phyloP scores from a whole-genome alignment of 108 stramenopile genomes.

The Stephanodiscus minutulus region DNA sequence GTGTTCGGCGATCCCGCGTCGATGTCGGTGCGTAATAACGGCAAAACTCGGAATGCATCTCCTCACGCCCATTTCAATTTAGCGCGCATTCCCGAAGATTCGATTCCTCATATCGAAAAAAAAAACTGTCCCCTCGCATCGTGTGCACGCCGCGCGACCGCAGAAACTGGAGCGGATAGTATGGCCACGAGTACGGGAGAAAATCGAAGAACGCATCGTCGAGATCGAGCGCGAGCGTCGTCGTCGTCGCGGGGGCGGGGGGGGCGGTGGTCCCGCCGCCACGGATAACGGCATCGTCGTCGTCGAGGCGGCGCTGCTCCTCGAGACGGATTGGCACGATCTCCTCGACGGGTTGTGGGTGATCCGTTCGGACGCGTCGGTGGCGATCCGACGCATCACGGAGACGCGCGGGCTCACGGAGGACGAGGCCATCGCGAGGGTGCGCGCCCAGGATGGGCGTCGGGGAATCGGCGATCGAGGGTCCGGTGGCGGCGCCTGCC shows the following conservation, averaged over 20 bases:
- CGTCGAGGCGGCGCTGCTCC: conserved; percentile 79
- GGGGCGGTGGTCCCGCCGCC: too few relatives aligned
- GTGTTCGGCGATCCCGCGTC: conserved; percentile 67
- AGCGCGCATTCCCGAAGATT: too few relatives aligned
- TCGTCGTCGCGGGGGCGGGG: too few relatives aligned
- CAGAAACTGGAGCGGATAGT: conserved; percentile 74
- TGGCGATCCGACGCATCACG: conserved; percentile 61
- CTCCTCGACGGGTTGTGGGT: conserved; percentile 83
- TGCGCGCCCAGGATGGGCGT: conserved; percentile 64
- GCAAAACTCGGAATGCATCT: too few relatives aligned
- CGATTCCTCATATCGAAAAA: too few relatives aligned
- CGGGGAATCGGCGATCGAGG: conserved; percentile 58
- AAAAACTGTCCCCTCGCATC: not conserved
- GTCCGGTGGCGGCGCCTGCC: not conserved
- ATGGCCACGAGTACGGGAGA: conserved; percentile 76
- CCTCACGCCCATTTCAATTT: too few relatives aligned
- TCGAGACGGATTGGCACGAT: conserved; percentile 82
- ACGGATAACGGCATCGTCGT: conserved; percentile 50
- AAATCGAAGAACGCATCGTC: conserved; percentile 57
- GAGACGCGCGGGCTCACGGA: conserved; percentile 59
- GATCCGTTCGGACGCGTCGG: conserved; percentile 49
- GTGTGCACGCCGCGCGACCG: not conserved
- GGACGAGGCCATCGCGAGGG: conserved; percentile 68
- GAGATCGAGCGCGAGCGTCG: conserved; percentile 26
- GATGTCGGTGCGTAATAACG: conserved; percentile 67